phyloP scores from a whole-genome alignment of 306 rosid genomes.

The Medicago ruthenica region DNA sequence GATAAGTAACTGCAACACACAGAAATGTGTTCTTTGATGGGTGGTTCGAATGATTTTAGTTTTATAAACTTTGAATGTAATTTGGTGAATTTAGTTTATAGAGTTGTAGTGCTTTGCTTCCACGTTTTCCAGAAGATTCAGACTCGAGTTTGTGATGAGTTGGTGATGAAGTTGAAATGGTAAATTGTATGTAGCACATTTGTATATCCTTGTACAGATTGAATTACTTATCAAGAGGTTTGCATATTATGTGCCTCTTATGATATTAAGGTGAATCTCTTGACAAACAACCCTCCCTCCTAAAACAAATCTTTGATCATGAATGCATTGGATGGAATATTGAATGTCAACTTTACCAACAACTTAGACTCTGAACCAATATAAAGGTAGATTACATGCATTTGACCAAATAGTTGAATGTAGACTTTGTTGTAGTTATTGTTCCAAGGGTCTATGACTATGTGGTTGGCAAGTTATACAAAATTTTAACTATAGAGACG shows the following conservation, averaged over 20 bases:
- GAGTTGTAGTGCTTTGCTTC: conserved; percentile 58
- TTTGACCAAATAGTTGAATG: no score
- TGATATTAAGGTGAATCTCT: conserved; percentile 10
- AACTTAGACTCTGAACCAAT: not conserved
- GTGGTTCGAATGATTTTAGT: conserved; percentile 42
- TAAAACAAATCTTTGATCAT: not conserved
- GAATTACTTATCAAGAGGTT: conserved; percentile 48
- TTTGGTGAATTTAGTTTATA: conserved; percentile 57
- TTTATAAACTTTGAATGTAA: conserved; percentile 46
- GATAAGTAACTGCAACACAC: conserved; percentile 53
- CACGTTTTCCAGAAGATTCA: conserved; percentile 57
- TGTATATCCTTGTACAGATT: conserved; percentile 88
- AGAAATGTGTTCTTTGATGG: conserved; percentile 42
- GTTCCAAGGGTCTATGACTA: no score
- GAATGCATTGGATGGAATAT: not conserved
- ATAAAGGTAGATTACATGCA: no score
- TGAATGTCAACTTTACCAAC: not conserved
- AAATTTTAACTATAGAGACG: no score
- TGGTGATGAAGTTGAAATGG: conserved; percentile 69
- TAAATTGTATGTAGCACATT: conserved; percentile 66
- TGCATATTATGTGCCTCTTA: conserved; percentile 38
- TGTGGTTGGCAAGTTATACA: no score
- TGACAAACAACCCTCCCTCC: not conserved
- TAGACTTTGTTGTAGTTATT: no score
- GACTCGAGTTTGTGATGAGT: conserved; percentile 58